Conservation (phyloP, 371 early-diverging fungal genomes). For the Lichtheimia ornata region DNA sequence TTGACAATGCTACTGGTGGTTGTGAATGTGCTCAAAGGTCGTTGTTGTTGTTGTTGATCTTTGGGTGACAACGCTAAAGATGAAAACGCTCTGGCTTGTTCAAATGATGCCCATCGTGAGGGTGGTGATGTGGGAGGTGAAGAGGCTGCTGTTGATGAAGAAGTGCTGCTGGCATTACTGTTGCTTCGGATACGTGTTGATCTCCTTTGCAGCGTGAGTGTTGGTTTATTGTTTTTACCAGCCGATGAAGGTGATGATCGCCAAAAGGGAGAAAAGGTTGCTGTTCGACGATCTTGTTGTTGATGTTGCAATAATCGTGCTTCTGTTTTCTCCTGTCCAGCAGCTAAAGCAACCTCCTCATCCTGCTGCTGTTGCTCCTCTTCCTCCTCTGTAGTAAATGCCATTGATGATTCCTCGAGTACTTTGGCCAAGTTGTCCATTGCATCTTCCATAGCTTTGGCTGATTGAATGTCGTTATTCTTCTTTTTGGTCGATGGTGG, state of each 20-base stretch:
- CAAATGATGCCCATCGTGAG: background rate
- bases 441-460: constrained; percentile 2
- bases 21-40: constrained; percentile 1
- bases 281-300: background rate
- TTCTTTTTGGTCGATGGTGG: too few relatives aligned
- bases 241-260: constrained; percentile 1
- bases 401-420: constrained; percentile 4
- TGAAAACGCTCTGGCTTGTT: background rate
- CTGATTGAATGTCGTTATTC: background rate
- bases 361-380: too few relatives aligned
- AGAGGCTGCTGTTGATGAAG: background rate
- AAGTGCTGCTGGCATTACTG: constrained; percentile 6
- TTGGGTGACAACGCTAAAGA: constrained; percentile 7
- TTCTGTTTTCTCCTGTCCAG: too few relatives aligned
- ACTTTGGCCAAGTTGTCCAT: constrained; percentile 18
- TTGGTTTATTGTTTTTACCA: background rate
- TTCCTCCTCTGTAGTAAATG: too few relatives aligned
- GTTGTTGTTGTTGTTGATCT: background rate
- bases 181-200: constrained; percentile 3
- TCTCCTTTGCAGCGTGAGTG: background rate
- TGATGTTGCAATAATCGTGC: too few relatives aligned
- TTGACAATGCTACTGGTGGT: background rate
- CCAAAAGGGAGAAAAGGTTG: constrained; percentile 10
- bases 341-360: too few relatives aligned
- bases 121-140: constrained; percentile 5